Evolutionary conservation across 176 grass and related monocot genomes (phyloP).

Genomic region (bread wheat (Triticum aestivum)): DNA sequence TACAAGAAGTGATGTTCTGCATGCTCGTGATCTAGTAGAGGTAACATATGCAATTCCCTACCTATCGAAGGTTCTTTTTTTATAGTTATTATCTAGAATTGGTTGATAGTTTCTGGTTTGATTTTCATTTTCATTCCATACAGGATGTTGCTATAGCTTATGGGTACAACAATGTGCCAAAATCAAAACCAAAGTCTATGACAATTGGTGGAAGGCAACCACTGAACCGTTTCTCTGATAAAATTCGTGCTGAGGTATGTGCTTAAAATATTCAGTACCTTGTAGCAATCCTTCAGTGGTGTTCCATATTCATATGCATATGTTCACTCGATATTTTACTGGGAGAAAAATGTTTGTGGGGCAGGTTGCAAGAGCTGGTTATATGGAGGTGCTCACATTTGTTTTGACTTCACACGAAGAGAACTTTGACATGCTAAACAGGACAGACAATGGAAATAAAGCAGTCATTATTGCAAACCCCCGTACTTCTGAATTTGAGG

Average conservation of each 20-base stretch:
- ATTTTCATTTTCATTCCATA: conserved; percentile 25
- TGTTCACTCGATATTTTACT: conserved; percentile 19
- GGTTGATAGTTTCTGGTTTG: neutral
- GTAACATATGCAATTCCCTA: conserved; percentile 30
- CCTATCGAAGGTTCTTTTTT: neutral
- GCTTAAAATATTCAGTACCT: conserved; percentile 3
- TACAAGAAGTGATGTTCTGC: conserved; percentile 81
- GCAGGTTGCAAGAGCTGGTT: conserved; percentile 91
- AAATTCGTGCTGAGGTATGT: conserved; percentile 87
- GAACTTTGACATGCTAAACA: conserved; percentile 87
- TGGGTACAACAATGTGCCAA: conserved; percentile 96
- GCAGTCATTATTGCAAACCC: conserved; percentile 91
- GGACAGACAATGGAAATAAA: conserved; percentile 73
- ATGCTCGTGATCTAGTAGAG: conserved; percentile 72
- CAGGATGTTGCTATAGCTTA: conserved; percentile 98
- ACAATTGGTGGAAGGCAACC: conserved; percentile 83
- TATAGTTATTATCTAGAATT: neutral
- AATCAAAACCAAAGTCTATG: conserved; percentile 86
- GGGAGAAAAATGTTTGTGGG: conserved; percentile 12
- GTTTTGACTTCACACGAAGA: conserved; percentile 86
- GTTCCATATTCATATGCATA: conserved; percentile 18
- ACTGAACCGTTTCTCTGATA: conserved; percentile 90
- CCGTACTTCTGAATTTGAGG: conserved; percentile 93
- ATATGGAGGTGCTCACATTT: conserved; percentile 98
- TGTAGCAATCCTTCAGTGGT: neutral